phyloP scores from a whole-genome alignment of 2,329 filamentous ascomycete species.

The Colletotrichum acutatum region DNA sequence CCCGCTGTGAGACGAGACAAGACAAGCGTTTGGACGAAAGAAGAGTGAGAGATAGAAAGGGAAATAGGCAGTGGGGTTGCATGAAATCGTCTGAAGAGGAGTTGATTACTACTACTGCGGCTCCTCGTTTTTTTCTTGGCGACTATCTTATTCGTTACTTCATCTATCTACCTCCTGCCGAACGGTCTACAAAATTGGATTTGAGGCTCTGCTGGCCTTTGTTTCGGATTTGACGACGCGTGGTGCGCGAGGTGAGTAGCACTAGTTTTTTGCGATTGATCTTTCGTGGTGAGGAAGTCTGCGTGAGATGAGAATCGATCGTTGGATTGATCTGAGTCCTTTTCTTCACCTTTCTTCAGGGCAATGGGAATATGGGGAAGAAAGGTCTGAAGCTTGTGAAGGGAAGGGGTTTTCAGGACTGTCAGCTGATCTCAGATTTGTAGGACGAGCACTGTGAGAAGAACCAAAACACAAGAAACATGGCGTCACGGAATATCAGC shows the following conservation, averaged over 20 bases:
- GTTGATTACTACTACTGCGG: not conserved
- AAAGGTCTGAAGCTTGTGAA: too few species aligned
- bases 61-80: not conserved
- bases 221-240: not conserved
- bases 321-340: not conserved
- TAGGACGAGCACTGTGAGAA: not conserved
- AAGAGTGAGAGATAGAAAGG: not conserved
- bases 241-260: not conserved
- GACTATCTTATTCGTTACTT: not conserved
- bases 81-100: not conserved
- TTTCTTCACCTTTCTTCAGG: too few species aligned
- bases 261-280: not conserved
- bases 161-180: too few species aligned
- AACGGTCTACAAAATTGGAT: not conserved
- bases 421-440: too few species aligned
- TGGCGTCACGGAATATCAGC: slow-evolving; percentile 39
- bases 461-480: not conserved
- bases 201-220: not conserved
- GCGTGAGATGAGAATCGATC: not conserved
- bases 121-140: not conserved
- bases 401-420: too few species aligned
- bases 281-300: not conserved
- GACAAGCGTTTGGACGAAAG: not conserved
- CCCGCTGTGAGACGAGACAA: not conserved
- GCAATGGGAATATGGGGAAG: too few species aligned